Evolutionary conservation across 2,329 filamentous ascomycete species (phyloP), one percentile per base, ranked within the genome.

Genomic region (Seiridium unicorne): DNA sequence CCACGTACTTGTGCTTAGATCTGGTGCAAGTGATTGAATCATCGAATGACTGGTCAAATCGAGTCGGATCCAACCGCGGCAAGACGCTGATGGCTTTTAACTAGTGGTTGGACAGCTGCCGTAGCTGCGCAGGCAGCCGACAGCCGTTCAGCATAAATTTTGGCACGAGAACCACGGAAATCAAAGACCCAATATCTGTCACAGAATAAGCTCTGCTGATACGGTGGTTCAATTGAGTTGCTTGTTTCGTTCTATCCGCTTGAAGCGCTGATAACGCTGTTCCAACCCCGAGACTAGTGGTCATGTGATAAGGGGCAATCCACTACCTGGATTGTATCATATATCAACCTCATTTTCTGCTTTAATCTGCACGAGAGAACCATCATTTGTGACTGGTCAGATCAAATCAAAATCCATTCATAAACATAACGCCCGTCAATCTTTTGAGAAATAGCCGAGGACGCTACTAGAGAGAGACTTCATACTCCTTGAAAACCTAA

Each of bases 11-110:
- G 13, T 13, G 38, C 13, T 42, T 13, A 13, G 13, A 13, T 42
- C 13, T 8, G 38, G 13, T 42, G 49, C 11, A 57, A 57, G 26
- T 57, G 54, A 44, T 57, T 57, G 54, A 57, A 57, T 57, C 54
- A 57, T 57, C 44, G 32, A 57, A 42, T 46, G 44, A 57, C 42
- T 35, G 31, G 11, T 18, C 26, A 31, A 47, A 35, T 51, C 49
- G 46, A 48, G 46, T 7, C 46, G 46, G 46, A 48, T 9, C 46
- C 13, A 42, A 13, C 13, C 46, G 46, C 46, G 18, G 7, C 46
- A 48, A 48, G 26, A 48, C 8, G 38, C 18, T 48, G 13, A 13
- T 9, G 11, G 13, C 47, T 11, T 8, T 49, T 26, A 13, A 32
- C 47, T 54, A 36, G 51, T 32, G 13, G 32, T 51, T 13, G 51